A percentile compares a stretch with the other conserved stretches of the same genome.
These are phyloP conservation scores for Ceraceosorus bombacis DNA, from an alignment of 1,284 basidiomycete species.

Conservation along the genomic window DNA sequence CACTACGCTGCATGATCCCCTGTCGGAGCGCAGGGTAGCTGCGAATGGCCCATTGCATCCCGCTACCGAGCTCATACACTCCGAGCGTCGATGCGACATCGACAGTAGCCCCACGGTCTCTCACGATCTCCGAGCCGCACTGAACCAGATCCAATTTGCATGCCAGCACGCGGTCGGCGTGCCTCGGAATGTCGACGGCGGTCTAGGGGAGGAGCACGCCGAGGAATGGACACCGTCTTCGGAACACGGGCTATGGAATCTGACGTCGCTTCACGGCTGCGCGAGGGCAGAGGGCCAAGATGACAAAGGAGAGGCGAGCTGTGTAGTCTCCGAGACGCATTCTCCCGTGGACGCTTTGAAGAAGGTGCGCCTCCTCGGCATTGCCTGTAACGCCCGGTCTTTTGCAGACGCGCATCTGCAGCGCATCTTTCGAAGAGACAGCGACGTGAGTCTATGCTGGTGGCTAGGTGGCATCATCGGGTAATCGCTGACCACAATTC, in stretches of 20 bases:
- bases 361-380: background rate
- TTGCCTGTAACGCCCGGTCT: background rate
- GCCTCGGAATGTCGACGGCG: background rate
- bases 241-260: background rate
- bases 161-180: constrained; percentile 38
- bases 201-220: background rate
- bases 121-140: constrained; percentile 59
- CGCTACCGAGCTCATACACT: constrained; percentile 59
- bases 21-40: constrained; percentile 21
- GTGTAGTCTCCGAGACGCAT: background rate
- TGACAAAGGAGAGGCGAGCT: background rate
- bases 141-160: constrained; percentile 58
- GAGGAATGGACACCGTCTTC: background rate
- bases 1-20: constrained; percentile 10
- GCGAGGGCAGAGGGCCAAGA: background rate
- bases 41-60: constrained; percentile 50
- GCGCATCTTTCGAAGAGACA: background rate
- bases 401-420: background rate
- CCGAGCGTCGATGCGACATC: constrained; percentile 58
- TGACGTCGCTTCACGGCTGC: background rate
- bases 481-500: too few relatives aligned
- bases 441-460: background rate
- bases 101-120: constrained; percentile 37
- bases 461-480: background rate
- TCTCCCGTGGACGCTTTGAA: background rate